These are phyloP conservation scores for Medakamo hakoo DNA, from an alignment of 139 green algal species.

Conservation along the genomic window DNA sequence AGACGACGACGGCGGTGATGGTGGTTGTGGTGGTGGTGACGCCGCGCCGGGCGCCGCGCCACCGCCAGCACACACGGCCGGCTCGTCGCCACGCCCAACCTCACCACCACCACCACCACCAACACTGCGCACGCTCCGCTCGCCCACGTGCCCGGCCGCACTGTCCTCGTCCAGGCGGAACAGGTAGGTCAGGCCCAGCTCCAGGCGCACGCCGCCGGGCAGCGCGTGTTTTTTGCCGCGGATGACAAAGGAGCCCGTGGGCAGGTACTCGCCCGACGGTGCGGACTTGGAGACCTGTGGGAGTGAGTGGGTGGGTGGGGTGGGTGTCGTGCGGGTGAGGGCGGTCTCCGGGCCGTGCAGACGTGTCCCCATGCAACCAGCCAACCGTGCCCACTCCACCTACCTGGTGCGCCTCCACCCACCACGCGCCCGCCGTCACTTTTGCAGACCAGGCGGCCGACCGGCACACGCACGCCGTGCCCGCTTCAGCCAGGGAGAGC, in stretches of 20 bases:
- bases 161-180: slow-evolving; percentile 57
- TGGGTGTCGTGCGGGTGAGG: background rate
- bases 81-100: slow-evolving; percentile 3
- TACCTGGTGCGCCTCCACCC: slow-evolving; percentile 79
- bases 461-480: slow-evolving; percentile 69
- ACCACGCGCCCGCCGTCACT: slow-evolving; percentile 83
- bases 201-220: slow-evolving; percentile 54
- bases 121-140: slow-evolving; percentile 39
- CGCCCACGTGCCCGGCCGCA: slow-evolving; percentile 61
- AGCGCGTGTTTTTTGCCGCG: slow-evolving; percentile 92
- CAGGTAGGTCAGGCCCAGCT: slow-evolving; percentile 85
- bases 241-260: slow-evolving; percentile 84
- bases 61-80: slow-evolving; percentile 2
- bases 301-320: background rate
- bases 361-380: background rate
- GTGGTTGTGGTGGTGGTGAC: too few relatives aligned
- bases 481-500: slow-evolving; percentile 61
- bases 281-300: slow-evolving; percentile 82
- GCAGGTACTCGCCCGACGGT: slow-evolving; percentile 81
- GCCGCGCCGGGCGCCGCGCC: too few relatives aligned
- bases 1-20: too few relatives aligned
- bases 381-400: background rate
- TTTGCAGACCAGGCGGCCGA: slow-evolving; percentile 80
- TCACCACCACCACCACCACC: background rate
- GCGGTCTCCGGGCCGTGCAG: background rate